Conservation (phyloP, 1,284 basidiomycete genomes). For the Sporisorium exsertum region DNA sequence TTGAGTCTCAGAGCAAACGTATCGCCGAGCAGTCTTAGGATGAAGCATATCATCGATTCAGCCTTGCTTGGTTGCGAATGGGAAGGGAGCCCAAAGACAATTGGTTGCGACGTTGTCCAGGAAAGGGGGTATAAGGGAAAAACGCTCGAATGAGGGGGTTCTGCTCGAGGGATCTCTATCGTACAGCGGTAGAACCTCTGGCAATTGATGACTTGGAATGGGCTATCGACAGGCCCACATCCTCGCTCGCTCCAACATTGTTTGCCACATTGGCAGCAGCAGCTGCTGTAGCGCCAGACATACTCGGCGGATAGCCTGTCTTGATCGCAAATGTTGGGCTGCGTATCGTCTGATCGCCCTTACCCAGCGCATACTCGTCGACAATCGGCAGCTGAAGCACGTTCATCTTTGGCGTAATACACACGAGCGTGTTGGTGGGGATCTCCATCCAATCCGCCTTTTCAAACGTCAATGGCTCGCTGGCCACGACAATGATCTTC, state of each 20-base stretch:
- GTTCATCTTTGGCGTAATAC: slow-evolving; percentile 76
- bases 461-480: slow-evolving; percentile 73
- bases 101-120: not conserved
- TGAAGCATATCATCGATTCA: too few relatives aligned
- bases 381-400: slow-evolving; percentile 91
- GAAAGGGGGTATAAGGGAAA: not conserved
- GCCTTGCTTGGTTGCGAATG: too few relatives aligned
- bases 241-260: not conserved
- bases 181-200: slow-evolving; percentile 4
- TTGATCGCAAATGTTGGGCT: slow-evolving; percentile 53
- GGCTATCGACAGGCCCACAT: not conserved
- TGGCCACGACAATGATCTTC: slow-evolving; percentile 82
- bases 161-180: not conserved
- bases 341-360: slow-evolving; percentile 14
- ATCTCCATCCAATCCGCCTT: slow-evolving; percentile 97
- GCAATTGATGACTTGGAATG: not conserved
- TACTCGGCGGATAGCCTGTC: slow-evolving; percentile 51
- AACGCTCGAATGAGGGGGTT: slow-evolving; percentile 7
- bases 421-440: slow-evolving; percentile 87
- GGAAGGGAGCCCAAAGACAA: not conserved
- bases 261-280: not conserved
- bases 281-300: slow-evolving; percentile 27
- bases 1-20: not conserved
- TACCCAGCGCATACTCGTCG: slow-evolving; percentile 76
- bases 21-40: too few relatives aligned